Evolutionary conservation across 1,139 yeast genomes (phyloP).

Genomic region (Suhomyces taliae): DNA sequence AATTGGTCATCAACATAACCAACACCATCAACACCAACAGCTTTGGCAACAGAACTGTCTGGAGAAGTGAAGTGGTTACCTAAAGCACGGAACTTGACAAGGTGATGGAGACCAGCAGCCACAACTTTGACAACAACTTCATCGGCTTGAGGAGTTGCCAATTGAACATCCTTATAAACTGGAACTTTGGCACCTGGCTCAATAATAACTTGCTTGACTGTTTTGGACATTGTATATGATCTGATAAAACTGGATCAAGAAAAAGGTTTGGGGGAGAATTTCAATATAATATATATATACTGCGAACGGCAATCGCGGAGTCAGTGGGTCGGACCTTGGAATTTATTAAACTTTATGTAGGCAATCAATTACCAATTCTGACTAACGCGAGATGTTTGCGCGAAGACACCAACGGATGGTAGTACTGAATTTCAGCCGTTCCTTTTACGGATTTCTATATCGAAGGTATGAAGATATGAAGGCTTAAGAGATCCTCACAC

Average conservation of each 20-base stretch:
- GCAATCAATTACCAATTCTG: too few species aligned
- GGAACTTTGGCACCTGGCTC: slow-evolving; percentile 4
- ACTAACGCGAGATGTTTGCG: too few species aligned
- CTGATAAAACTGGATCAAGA: not conserved
- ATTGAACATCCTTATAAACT: slow-evolving; percentile 6
- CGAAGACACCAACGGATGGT: too few species aligned
- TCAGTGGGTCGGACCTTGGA: too few species aligned
- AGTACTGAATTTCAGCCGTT: too few species aligned
- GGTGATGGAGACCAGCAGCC: slow-evolving; percentile 19
- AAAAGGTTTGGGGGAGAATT: too few species aligned
- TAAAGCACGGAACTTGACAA: slow-evolving; percentile 18
- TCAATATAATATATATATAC: not conserved
- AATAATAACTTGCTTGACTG: slow-evolving; percentile 1
- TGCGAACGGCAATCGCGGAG: too few species aligned
- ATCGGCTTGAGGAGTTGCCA: slow-evolving; percentile 11
- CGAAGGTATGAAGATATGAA: too few species aligned
- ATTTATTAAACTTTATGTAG: too few species aligned
- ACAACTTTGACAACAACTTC: slow-evolving; percentile 17
- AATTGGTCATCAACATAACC: slow-evolving; percentile 14
- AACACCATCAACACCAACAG: slow-evolving; percentile 18
- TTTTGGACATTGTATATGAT: not conserved
- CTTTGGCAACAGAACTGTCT: slow-evolving; percentile 2
- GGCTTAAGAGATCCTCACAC: too few species aligned
- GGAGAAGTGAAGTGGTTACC: slow-evolving; percentile 17
- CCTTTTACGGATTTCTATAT: too few species aligned